These are phyloP conservation scores for Neonectria neomacrospora DNA, from an alignment of 2,329 filamentous ascomycete genomes.

Conservation along the genomic window DNA sequence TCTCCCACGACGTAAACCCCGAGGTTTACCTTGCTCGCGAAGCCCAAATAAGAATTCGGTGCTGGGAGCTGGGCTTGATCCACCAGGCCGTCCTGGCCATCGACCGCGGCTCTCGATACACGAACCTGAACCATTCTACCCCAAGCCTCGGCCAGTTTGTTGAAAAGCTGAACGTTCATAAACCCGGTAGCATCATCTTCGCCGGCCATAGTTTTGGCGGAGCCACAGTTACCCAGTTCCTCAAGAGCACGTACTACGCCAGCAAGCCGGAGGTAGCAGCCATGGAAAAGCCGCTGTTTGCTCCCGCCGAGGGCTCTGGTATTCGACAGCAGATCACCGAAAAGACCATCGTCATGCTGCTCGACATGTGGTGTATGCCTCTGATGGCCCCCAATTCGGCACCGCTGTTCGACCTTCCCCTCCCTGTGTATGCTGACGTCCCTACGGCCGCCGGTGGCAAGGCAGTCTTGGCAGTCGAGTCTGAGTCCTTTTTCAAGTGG, in stretches of 20 bases:
- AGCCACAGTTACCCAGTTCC: slow-evolving; percentile 77
- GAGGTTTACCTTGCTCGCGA: slow-evolving; percentile 76
- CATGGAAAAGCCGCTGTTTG: slow-evolving; percentile 69
- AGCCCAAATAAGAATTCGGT: slow-evolving; percentile 76
- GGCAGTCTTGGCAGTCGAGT: slow-evolving; percentile 76
- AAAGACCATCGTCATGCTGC: slow-evolving; percentile 71
- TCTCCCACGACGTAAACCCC: slow-evolving; percentile 71
- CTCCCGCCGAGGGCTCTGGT: slow-evolving; percentile 63
- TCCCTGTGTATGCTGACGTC: slow-evolving; percentile 72
- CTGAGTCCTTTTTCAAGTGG: slow-evolving; percentile 84
- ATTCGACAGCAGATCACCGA: slow-evolving; percentile 75
- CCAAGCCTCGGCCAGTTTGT: slow-evolving; percentile 68
- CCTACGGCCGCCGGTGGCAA: slow-evolving; percentile 63
- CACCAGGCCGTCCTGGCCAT: slow-evolving; percentile 75
- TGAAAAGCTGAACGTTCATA: slow-evolving; percentile 72
- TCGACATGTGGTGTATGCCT: slow-evolving; percentile 86
- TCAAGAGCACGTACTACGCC: slow-evolving; percentile 82
- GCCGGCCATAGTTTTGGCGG: slow-evolving; percentile 86
- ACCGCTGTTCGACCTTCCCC: slow-evolving; percentile 75
- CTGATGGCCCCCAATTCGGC: slow-evolving; percentile 70
- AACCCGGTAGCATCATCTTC: slow-evolving; percentile 78
- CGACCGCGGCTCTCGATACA: slow-evolving; percentile 63
- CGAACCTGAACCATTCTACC: slow-evolving; percentile 64
- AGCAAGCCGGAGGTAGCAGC: slow-evolving; percentile 56
- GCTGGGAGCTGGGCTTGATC: slow-evolving; percentile 81